Base-by-base conservation (phyloP, 768 basidiomycete genomes). In the Collybia sordida region DNA sequence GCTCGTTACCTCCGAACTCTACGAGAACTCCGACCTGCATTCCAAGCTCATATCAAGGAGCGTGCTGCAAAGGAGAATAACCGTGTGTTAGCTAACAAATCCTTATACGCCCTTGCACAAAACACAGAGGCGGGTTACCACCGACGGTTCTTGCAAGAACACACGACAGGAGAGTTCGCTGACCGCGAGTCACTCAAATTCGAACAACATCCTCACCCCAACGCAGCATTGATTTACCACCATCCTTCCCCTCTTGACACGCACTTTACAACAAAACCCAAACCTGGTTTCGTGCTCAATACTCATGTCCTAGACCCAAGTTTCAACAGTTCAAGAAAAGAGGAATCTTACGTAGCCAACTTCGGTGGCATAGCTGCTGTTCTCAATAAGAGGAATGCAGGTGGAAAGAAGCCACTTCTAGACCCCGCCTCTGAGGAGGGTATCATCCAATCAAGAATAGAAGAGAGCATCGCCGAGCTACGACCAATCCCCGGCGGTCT, bases 151-250 rank as follows among this genome's bases (percentile, higher is more conserved):
- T 65, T 81, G 56, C 58, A 53, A 37, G 50, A 61, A n/a, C 62
- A 64, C 53, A 64, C 60, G 35, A 42, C 59, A n/a, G 45, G 42
- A 11, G 48, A 60, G 24, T 59, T 60, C 43, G 27, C 56, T 37
- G 54, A 64, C 40, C 54, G 50, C 40, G 50, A 43, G 17, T 62
- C 45, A 49, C 62, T 36, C 47, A 64, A 59, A 35, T 83, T 92
- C 53, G 81, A 83, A 52, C 83, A 79, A 37, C 73, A 79, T 48
- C 88, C 88, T 0, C 90, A 92, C 56, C 74, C 68, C 22, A 73
- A 67, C 31, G 88, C 75, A 34, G 90, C 80, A 3, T 72, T 91
- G 36, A 68, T 71, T 39, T 93, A 92, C 64, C 64, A 80, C 2
- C 69, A 72, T 35, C 73, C 78, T 28, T 73, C 85, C 5, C 45